Base-by-base conservation (phyloP, 257 asterid genomes). In the Eustoma russellianum region DNA sequence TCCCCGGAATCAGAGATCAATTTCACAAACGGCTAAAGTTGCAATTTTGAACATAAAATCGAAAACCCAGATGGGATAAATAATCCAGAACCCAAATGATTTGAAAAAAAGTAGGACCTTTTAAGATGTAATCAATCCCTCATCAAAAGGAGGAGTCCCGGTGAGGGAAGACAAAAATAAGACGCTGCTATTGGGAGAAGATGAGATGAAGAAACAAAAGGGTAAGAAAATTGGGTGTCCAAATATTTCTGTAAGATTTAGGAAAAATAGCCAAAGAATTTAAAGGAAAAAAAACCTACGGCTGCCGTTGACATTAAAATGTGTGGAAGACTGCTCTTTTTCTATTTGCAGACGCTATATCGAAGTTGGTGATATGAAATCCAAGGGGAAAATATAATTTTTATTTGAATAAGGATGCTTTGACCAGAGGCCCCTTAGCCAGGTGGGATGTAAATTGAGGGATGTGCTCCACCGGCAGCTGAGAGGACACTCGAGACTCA, bases 241-340 rank as follows among this genome's bases (percentile, higher is more conserved):
- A 50, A 63, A 70, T 33, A 46, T 67, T 57, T 10, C 30, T 24
- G 30, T 24, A 24, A 24, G 30, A 24, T 0, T 24, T 24, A 24
- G 30, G 30, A 1, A 24, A 24, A 24, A 28, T 46, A 60, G 35
- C 2, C 18, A 14, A 41, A 44, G 54, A 18, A 5, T 13, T 13
- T 59, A 46, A 48, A 46, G 28, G 28, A 50, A 5, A 7, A 16
- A 55, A 67, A 69, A 53, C 55, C 83, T 75, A 66, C 74, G 82
- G 89, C 62, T 63, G 75, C 61, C 46, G 73, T 65, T 62, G 56
- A 50, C 54, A 52, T 69, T 57, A 68, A 77, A 69, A 67, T 70
- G 77, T 63, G 79, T 60, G 88, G 75, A 70, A 75, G 62, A 62
- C 35, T 53, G 35, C 7, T 17, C 55, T 0, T 11, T 50, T 16